Evolutionary conservation across 805 yeast genomes (phyloP).

Genomic region (Peterozyma toletana): DNA sequence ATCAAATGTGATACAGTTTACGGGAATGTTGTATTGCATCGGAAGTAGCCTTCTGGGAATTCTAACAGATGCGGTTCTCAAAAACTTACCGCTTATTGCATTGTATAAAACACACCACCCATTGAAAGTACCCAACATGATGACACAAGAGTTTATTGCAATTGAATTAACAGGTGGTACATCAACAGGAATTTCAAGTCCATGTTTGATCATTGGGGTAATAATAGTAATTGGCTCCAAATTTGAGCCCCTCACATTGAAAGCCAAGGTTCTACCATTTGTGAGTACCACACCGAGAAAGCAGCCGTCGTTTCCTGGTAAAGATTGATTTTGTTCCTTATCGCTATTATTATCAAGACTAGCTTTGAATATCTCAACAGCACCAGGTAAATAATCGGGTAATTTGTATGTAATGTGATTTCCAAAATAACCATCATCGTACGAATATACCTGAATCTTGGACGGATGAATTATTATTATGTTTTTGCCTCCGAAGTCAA

Average conservation of each 20-base stretch:
- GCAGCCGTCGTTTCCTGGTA: slow-evolving; percentile 33
- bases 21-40: slow-evolving; percentile 19
- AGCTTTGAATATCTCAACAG: slow-evolving; percentile 13
- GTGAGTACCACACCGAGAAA: slow-evolving; percentile 29
- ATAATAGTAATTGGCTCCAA: slow-evolving; percentile 5
- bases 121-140: slow-evolving; percentile 32
- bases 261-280: slow-evolving; percentile 32
- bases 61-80: slow-evolving; percentile 25
- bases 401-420: slow-evolving; percentile 1
- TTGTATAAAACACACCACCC: slow-evolving; percentile 36
- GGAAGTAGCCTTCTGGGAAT: slow-evolving; percentile 21
- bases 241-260: slow-evolving; percentile 29
- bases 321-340: slow-evolving; percentile 9
- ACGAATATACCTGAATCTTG: slow-evolving; percentile 12
- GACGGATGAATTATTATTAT: slow-evolving; percentile 9
- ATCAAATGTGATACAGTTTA: slow-evolving; percentile 20
- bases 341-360: slow-evolving; percentile 17
- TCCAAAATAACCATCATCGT: slow-evolving; percentile 5
- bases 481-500: background rate
- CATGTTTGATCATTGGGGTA: slow-evolving; percentile 2
- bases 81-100: slow-evolving; percentile 31
- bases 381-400: background rate
- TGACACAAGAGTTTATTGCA: slow-evolving; percentile 19
- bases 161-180: slow-evolving; percentile 21
- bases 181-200: slow-evolving; percentile 14